These are phyloP conservation scores for Fusarium sulawesiense DNA, from an alignment of 2,329 filamentous ascomycete genomes.

Conservation along the genomic window DNA sequence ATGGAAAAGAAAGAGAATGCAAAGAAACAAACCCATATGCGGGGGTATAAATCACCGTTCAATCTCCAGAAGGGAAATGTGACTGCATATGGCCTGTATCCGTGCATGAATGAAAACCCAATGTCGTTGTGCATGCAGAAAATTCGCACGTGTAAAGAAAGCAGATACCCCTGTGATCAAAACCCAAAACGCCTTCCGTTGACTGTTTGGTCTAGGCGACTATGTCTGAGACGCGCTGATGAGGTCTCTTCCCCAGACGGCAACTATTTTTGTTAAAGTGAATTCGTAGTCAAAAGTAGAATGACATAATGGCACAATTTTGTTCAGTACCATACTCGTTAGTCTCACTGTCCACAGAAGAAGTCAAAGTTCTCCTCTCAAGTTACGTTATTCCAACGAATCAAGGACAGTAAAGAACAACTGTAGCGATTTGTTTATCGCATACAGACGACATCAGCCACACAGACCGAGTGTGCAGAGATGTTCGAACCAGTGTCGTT, in stretches of 20 bases:
- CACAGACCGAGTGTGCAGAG: slow-evolving; percentile 57
- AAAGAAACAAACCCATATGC: slow-evolving; percentile 22
- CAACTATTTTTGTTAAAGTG: background rate
- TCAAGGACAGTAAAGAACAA: background rate
- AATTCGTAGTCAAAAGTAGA: slow-evolving; percentile 14
- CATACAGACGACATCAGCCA: slow-evolving; percentile 63
- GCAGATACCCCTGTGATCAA: slow-evolving; percentile 18
- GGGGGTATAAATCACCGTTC: slow-evolving; percentile 6
- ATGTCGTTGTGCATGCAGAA: slow-evolving; percentile 14
- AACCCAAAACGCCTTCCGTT: slow-evolving; percentile 16
- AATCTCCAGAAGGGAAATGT: slow-evolving; percentile 29
- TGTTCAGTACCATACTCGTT: slow-evolving; percentile 12
- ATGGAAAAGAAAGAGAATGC: slow-evolving; percentile 17
- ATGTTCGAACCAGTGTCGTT: slow-evolving; percentile 62
- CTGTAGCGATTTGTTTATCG: slow-evolving; percentile 45
- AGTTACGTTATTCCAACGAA: slow-evolving; percentile 1
- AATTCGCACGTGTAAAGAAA: slow-evolving; percentile 19
- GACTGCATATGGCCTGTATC: slow-evolving; percentile 15
- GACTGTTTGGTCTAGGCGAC: background rate
- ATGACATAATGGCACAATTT: slow-evolving; percentile 14
- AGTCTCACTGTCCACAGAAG: background rate
- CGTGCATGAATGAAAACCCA: slow-evolving; percentile 19
- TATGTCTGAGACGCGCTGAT: slow-evolving; percentile 1
- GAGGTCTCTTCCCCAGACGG: background rate
- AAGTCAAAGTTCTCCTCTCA: background rate